A percentile compares a stretch with the other conserved stretches of the same genome.
Evolutionary conservation across 148 eudicot species (phyloP).

Genomic region (Persicaria maculosa): DNA sequence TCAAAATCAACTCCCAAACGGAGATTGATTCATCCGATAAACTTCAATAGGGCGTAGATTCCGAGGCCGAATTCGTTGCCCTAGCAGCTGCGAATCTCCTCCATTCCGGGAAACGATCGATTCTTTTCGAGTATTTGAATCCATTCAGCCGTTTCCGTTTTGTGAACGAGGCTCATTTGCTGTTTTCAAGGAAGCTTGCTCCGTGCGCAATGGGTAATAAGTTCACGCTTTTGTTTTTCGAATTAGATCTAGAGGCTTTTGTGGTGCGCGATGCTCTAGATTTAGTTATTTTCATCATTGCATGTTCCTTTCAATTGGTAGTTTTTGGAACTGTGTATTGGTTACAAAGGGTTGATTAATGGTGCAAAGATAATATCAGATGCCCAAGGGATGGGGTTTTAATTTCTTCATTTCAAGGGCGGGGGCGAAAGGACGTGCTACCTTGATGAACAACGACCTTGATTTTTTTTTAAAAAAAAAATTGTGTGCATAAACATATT

Average conservation of each 20-base stretch:
- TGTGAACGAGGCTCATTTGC: background rate
- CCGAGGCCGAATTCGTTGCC: slow-evolving; percentile 4
- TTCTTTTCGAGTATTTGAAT: background rate
- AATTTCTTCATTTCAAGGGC: background rate
- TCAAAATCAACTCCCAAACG: background rate
- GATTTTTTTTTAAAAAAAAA: background rate
- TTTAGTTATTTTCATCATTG: background rate
- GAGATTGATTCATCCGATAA: background rate
- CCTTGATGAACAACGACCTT: background rate
- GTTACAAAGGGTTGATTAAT: background rate
- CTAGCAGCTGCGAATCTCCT: background rate
- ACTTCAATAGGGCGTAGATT: background rate
- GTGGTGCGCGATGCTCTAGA: background rate
- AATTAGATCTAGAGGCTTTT: background rate
- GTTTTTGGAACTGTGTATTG: background rate
- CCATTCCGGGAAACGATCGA: background rate
- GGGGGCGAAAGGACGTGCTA: background rate
- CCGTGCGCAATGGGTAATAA: slow-evolving; percentile 1
- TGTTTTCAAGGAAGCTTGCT: background rate
- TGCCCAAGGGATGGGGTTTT: background rate
- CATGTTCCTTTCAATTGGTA: background rate
- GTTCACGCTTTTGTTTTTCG: background rate
- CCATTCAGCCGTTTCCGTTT: background rate
- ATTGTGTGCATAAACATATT: background rate
- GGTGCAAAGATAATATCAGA: background rate